A percentile compares a stretch with the other conserved stretches of the same genome.
Conservation (phyloP, 768 basidiomycete genomes). For the Termitomyces sp. region DNA sequence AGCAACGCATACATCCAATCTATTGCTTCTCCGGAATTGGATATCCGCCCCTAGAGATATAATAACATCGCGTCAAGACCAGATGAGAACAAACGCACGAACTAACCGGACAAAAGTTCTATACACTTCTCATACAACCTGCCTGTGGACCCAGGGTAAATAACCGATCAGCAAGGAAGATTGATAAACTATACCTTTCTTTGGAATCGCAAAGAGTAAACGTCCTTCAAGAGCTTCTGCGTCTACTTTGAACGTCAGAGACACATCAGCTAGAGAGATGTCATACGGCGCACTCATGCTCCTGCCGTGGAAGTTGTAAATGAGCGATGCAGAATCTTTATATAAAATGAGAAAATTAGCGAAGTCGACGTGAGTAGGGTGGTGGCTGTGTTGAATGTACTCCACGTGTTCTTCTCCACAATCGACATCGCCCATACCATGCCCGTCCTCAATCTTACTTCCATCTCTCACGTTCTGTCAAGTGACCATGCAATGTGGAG, state of each 20-base stretch:
- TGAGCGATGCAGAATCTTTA: not conserved
- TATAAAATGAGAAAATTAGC: not conserved
- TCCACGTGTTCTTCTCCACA: no score
- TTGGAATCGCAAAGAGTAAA: slow-evolving; percentile 91
- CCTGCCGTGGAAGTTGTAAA: not conserved
- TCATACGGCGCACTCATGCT: slow-evolving; percentile 13
- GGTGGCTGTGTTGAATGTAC: not conserved
- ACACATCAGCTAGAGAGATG: not conserved
- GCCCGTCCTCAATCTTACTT: not conserved
- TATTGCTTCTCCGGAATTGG: slow-evolving; percentile 81
- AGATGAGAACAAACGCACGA: not conserved
- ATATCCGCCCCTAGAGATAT: slow-evolving; percentile 79
- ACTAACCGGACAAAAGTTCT: slow-evolving; percentile 73
- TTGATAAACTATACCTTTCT: slow-evolving; percentile 67
- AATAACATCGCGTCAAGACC: slow-evolving; percentile 1
- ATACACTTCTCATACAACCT: slow-evolving; percentile 89
- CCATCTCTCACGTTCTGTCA: not conserved
- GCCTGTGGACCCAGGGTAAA: slow-evolving; percentile 3
- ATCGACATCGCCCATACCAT: no score
- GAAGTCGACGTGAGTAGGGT: not conserved
- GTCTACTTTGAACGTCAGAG: slow-evolving; percentile 34
- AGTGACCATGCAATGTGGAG: not conserved
- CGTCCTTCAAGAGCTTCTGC: slow-evolving; percentile 80
- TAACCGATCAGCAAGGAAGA: not conserved
- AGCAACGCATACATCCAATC: slow-evolving; percentile 92